Base-by-base conservation (phyloP, 73 alveolate species). In the Stentor roeselii region DNA sequence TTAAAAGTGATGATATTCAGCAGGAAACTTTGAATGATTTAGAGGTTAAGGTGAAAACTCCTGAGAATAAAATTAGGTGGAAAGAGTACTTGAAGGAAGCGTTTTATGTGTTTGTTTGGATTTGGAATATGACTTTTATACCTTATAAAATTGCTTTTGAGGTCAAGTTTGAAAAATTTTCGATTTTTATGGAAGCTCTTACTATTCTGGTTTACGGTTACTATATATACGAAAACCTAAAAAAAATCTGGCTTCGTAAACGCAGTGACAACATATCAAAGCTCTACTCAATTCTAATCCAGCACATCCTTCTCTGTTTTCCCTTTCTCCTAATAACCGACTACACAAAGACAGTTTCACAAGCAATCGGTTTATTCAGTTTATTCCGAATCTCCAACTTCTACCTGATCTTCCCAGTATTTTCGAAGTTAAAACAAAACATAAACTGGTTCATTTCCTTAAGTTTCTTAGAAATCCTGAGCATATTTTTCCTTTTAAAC, bases 101-200 rank as follows among this genome's bases (percentile, higher is more conserved):
- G 34, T 3, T 60, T 2, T 39, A 83, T 39, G 58, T 84, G 15
- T 2, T 77, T 0, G 35, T 84, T 27, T 59, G 36, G 3, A 84
- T 82, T 37, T 90, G 86, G 90, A 90, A 90, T 59, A 38, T 90
- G 0, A 75, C 86, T 1, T 90, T 86, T 50, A 90, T 90, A 0
- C 95, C 95, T 0, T 75, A 84, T n/a, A 86, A 90, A 60, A 40
- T 74, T 32, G 95, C 89, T 0, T 90, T 82, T 67, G 41, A 34
- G 80, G 11, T 11, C 38, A 60, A 40, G 36, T 90, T 67, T 76
- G 21, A 34, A 30, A 84, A 83, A 6, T 4, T 38, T 42, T 82
- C 30, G 59, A 31, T 90, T 3, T 39, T 42, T 15, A 4, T 86
- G 78, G 95, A 90, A 59, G 38, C 86, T n/a, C 15, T 78, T 14